Evolutionary conservation across 768 basidiomycete species (phyloP), one percentile per base, ranked within the genome.

Genomic region (Leccinum rimulosum): DNA sequence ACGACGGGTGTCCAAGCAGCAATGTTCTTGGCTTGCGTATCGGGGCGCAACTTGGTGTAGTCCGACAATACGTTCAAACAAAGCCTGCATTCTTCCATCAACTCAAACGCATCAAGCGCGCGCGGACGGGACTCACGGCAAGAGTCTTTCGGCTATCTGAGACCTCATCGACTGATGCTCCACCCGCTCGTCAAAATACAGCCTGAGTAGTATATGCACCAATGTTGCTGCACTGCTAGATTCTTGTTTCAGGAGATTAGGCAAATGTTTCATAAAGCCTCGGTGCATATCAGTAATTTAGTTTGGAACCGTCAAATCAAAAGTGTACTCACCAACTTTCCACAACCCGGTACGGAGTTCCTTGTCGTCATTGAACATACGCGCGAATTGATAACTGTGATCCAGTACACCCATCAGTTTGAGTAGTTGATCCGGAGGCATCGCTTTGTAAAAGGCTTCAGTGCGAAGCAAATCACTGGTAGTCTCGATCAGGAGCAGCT

Each of bases 191-290:
- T 98, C 97, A 57, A 88, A 88, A 72, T 98, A 97, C 95, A 99
- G 97, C 33, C 90, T 82, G 47, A 97, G 76, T 31, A 98, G 78
- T 9, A 98, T 86, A 66, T 95, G 93, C 48, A 98, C 94, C 38
- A 98, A 79, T 0, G 95, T 98, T 2, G 96, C 85, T 52, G 97
- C 97, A 68, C 93, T 95, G 61, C 93, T 97, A 14, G 96, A 98
- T 74, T 99, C 97, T 68, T 99, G 97, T 73, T 98, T 98, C 56
- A 99, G 76, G 45, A 99, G 82, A 75, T 99, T 99, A 0, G 97
- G 97, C 31, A 98, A 76, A 72, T 99, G 97, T 71, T 98, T 97
- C 97, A 99, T 99, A 77, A 99, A 99, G 7, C 97, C 95, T 98
- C 60, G 12, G 17, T n/a, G 15, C 4, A 36, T 49, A 38, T 67